phyloP scores from a whole-genome alignment of 1,284 basidiomycete species.

The Melampsora occidentalis region DNA sequence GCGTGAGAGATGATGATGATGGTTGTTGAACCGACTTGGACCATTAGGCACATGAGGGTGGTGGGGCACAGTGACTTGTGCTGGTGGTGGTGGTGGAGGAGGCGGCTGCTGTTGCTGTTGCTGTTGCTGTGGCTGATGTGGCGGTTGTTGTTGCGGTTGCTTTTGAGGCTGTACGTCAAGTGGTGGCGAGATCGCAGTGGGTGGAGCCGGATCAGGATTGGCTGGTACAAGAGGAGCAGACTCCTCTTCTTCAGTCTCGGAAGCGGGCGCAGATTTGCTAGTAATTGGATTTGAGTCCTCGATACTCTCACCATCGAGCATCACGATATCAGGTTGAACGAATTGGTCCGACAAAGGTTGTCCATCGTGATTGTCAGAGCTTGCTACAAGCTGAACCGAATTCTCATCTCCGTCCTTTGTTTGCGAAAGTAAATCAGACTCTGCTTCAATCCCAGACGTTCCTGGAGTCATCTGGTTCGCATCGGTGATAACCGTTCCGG shows the following conservation, averaged over 20 bases:
- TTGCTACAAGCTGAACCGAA: conserved; percentile 5
- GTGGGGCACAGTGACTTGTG: conserved; percentile 12
- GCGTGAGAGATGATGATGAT: conserved; percentile 9
- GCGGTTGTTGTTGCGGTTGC: neutral
- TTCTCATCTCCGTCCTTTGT: conserved; percentile 1
- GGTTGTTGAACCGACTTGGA: neutral
- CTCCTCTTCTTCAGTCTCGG: conserved; percentile 23
- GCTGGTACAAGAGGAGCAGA: neutral
- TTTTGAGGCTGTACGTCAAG: no score
- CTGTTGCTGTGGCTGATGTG: neutral
- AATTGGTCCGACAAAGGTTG: neutral
- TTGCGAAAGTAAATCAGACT: neutral
- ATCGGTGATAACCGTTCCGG: neutral
- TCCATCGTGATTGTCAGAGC: neutral
- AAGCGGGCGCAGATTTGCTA: neutral
- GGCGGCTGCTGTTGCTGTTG: neutral
- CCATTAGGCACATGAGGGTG: neutral
- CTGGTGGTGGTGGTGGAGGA: conserved; percentile 3
- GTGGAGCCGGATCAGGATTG: neutral
- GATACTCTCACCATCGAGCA: conserved; percentile 42
- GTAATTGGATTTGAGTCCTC: conserved; percentile 2
- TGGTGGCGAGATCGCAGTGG: neutral
- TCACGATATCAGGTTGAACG: conserved; percentile 34
- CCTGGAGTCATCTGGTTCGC: neutral
- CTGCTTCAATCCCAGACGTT: neutral